Evolutionary conservation across 2,329 filamentous ascomycete genomes (phyloP), one percentile per base, ranked within the genome.

Genomic region (Apiospora hydei): DNA sequence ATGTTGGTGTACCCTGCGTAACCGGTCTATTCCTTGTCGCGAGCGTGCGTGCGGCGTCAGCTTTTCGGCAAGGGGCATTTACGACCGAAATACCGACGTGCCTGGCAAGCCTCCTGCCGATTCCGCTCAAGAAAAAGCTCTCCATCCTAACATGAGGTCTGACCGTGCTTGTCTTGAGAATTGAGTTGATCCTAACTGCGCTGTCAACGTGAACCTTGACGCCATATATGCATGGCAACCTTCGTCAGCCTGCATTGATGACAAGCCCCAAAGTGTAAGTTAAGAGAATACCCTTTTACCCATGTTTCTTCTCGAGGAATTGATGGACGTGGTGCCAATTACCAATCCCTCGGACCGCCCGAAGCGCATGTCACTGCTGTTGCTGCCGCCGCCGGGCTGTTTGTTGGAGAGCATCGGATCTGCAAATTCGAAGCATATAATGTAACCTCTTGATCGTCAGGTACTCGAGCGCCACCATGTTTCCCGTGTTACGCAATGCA

Each of bases 351-450:
- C 18, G 34, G 57, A 41, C 30, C 34, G 57, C 57, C 18, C 10
- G 10, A 41, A 41, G 57, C 68, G 53, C 68, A 14, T 57, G 30
- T 47, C n/a, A 4, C 26, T 69, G 43, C n/a, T 41, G 14, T 44
- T 69, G 67, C 44, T 49, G 24, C 44, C 41, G 67, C 43, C n/a
- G 24, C 46, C 14, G 46, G 24, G 57, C 57, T 14, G 34, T 41
- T 64, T 14, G 34, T 41, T 64, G 57, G 30, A 41, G 57, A 41
- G 21, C 18, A 64, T 64, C 57, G 57, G 57, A 64, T 64, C 57
- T 64, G 34, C 57, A 61, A 34, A 18, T 34, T 34, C 16, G 16
- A 38, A 30, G 53, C 16, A 38, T 61, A 14, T 30, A 61, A 11
- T 61, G 53, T 30, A 61, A 38, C 16, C 53, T 18, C 30, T 30